Base-by-base conservation (phyloP, 176 grass and related monocot genomes). In the Aegilops longissima region DNA sequence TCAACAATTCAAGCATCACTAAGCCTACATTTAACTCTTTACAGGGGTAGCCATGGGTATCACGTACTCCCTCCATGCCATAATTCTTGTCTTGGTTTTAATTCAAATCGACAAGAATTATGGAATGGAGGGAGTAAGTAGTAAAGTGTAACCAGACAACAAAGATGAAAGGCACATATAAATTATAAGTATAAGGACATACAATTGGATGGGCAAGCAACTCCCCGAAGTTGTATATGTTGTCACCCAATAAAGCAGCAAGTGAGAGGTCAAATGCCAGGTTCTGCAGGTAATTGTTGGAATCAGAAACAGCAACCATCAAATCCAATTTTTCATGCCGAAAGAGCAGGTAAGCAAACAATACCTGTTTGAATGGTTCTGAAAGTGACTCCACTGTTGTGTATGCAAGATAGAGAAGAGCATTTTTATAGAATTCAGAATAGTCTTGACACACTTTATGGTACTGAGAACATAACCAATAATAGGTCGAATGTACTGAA, bases 381-480 rank as follows among this genome's bases (percentile, higher is more conserved):
- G 95, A 93, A 88, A 98, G 93, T 54, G 95, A 98, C 31, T 92
- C 87, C 62, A 98, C 93, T 73, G 87, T 80, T 34, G 80, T 98
- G 77, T 95, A 95, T 20, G 95, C 95, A 90, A 98, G 89, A 95
- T 98, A 98, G 78, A 98, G 91, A 90, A 98, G 95, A 66, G 80
- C 85, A 76, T 68, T 92, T 80, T 85, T 92, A 63, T 93, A 98
- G 66, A 98, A 93, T 66, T 93, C 93, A 44, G 87, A 88, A 76
- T 93, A 98, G 20, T 95, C 91, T 80, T 93, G 93, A 36, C 9
- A 29, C 25, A 73, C 73, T 85, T 98, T 98, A 82, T 95, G 80
- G 79, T 93, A 93, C 80, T 93, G 93, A 59, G 87, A 95, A 88
- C 87, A 93, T 56, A 98, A 84, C 89, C 85, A 98, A 78, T 95